Conservation (phyloP, 2,329 filamentous ascomycete genomes). For the Aureobasidium sp. region DNA sequence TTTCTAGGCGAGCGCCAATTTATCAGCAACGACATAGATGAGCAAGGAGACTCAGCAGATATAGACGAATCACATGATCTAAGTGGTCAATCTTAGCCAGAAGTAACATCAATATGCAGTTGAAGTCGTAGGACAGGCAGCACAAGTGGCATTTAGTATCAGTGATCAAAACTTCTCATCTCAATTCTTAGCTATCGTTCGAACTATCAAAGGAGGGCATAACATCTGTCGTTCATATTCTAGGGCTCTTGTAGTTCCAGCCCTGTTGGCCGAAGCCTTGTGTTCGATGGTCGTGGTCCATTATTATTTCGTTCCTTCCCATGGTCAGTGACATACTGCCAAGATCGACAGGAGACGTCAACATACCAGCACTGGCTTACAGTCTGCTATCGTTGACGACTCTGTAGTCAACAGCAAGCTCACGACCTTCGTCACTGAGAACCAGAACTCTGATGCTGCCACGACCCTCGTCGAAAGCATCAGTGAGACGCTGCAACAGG, state of each 20-base stretch:
- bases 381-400: constrained; percentile 74
- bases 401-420: constrained; percentile 99
- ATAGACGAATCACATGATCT: too few relatives aligned
- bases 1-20: background rate
- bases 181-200: constrained; percentile 1
- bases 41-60: background rate
- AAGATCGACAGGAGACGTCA: background rate
- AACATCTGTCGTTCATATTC: background rate
- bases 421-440: constrained; percentile 84
- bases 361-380: constrained; percentile 34
- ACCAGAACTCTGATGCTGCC: constrained; percentile 93
- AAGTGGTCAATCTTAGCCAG: too few relatives aligned
- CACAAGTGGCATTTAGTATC: background rate
- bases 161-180: background rate
- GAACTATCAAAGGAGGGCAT: constrained; percentile 8
- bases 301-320: background rate
- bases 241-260: too few relatives aligned
- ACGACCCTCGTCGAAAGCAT: constrained; percentile 83
- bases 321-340: background rate
- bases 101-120: background rate
- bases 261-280: background rate
- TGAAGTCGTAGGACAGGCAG: background rate
- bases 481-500: constrained; percentile 72
- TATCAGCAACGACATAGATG: background rate
- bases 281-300: background rate